Base-by-base conservation (phyloP, 2,329 filamentous ascomycete species). In the Ophiognomonia clavigignenti-juglandacearum region DNA sequence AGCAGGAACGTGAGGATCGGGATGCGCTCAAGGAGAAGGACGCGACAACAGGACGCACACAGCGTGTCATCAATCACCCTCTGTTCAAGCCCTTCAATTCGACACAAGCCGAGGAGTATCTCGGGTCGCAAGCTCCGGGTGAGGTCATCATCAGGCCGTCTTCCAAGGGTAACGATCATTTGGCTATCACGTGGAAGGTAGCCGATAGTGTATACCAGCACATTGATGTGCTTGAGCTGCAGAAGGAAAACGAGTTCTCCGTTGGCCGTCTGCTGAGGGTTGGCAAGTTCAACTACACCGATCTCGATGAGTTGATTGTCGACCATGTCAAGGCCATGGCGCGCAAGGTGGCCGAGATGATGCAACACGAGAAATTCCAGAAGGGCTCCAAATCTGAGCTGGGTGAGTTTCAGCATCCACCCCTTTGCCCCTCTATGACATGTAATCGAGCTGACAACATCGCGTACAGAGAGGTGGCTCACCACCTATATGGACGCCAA, bases 321-420 rank as follows among this genome's bases (percentile, higher is more conserved):
- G 87, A 93, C 61, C 93, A 98, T 63, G 88, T 98, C 62, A 93
- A 96, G 71, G 88, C 91, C 43, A 98, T 97, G 93, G 87, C 90
- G 16, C 88, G 86, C 68, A 98, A 98, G 75, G 92, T 97, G 43
- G 89, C 95, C 56, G 92, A 98, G 73, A 84, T 98, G 74, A 93
- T 89, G 76, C 81, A 85, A 55, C 85, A 96, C 65, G 92, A 97
- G 64, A 96, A 96, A 67, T 98, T 87, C 73, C 89, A 95, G 69
- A 81, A 81, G 53, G 83, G 86, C 51, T 91, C 82, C 52, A 85
- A 85, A 60, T 75, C 82, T 52, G 86, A 93, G 60, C 87, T 90
- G 53, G 91, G 92, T 96, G 83, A 73, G 86, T 74, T 38, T 46
- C 11, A 42, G 6, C 31, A 32, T 45, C 43, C 39, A 24, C 14